Percentiles rank a stretch among this genome's conserved stretches.
Evolutionary conservation across 2,329 filamentous ascomycete species (phyloP).

Genomic region (Ceratocystiopsis sp.): DNA sequence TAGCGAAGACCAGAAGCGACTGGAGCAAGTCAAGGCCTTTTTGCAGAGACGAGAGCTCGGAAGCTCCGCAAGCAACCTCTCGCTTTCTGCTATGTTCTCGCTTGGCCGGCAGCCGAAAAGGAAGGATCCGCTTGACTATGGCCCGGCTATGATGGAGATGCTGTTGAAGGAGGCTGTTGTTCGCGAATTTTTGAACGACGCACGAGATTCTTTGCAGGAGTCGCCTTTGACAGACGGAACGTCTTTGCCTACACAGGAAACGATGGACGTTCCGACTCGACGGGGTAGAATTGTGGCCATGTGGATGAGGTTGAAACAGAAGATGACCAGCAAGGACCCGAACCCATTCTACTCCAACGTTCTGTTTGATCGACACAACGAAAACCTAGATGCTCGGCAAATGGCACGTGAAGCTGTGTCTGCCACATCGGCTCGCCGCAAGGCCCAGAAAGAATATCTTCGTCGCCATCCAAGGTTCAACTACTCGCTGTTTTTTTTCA

Average conservation of each 20-base stretch:
- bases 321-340: slow-evolving; percentile 51
- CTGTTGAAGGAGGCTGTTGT: slow-evolving; percentile 91
- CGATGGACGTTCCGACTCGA: slow-evolving; percentile 21
- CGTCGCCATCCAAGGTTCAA: slow-evolving; percentile 81
- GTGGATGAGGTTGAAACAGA: slow-evolving; percentile 42
- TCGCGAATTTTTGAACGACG: slow-evolving; percentile 79
- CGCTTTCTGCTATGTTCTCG: slow-evolving; percentile 53
- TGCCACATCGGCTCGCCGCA: slow-evolving; percentile 66
- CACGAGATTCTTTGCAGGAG: slow-evolving; percentile 28
- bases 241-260: slow-evolving; percentile 17
- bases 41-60: slow-evolving; percentile 79
- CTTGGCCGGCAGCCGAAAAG: slow-evolving; percentile 41
- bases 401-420: slow-evolving; percentile 85
- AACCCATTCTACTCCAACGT: slow-evolving; percentile 86
- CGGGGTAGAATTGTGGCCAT: slow-evolving; percentile 41
- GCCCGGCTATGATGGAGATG: slow-evolving; percentile 87
- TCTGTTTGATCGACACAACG: slow-evolving; percentile 53
- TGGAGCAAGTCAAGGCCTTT: slow-evolving; percentile 92
- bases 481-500: slow-evolving; percentile 76
- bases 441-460: slow-evolving; percentile 81
- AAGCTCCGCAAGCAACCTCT: slow-evolving; percentile 54
- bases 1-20: slow-evolving; percentile 90
- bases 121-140: slow-evolving; percentile 79
- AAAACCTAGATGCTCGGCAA: slow-evolving; percentile 64
- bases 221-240: slow-evolving; percentile 18